Base-by-base conservation (phyloP, 2,329 filamentous ascomycete genomes). In the Aotearoamyces nothofagi region DNA sequence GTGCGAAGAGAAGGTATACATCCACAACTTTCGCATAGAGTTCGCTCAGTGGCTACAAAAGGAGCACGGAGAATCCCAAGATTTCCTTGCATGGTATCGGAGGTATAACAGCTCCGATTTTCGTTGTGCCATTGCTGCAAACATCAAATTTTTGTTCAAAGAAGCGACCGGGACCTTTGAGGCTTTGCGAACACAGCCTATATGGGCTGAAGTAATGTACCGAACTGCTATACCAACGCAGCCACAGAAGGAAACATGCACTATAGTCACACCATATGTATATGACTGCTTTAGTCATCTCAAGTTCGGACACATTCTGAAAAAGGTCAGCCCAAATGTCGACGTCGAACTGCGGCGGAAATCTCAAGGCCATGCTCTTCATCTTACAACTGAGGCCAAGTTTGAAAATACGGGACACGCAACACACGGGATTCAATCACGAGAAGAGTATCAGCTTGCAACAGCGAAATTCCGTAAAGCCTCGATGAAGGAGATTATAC, bases 261-360 rank as follows among this genome's bases (percentile, higher is more conserved):
- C 81, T 0, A 52, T 80, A 0, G 75, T 86, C 0, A 87, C 82
- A 0, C 68, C 74, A 0, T 80, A 77, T 32, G 66, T 78, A 0
- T 63, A 69, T 34, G 44, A 66, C 3, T 67, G 67, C 31, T 90
- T 90, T 37, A 55, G 58, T 3, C 53, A 74, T 12, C 62, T 82
- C 46, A 63, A 63, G 4, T 78, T 75, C 40, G 66, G 58, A 1
- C 45, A 56, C 2, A 52, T 63, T 3, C 53, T 82, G 5, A 51
- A 60, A 30, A 34, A 39, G 0, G 39, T 55, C 0, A 37, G 52
- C 0, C 39, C 52, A 2, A 47, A 44, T 22, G 17, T 33, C 4
- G 22, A 38, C 3, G 41, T 52, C 0, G 33, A 50, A n/a, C 29
- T 25, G 2, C 44, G 53, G 2, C 51, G 47, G 14, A 38, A 17